These are phyloP conservation scores for Aspergillus carlsbadensis DNA, from an alignment of 495 filamentous ascomycete species.

Conservation along the genomic window DNA sequence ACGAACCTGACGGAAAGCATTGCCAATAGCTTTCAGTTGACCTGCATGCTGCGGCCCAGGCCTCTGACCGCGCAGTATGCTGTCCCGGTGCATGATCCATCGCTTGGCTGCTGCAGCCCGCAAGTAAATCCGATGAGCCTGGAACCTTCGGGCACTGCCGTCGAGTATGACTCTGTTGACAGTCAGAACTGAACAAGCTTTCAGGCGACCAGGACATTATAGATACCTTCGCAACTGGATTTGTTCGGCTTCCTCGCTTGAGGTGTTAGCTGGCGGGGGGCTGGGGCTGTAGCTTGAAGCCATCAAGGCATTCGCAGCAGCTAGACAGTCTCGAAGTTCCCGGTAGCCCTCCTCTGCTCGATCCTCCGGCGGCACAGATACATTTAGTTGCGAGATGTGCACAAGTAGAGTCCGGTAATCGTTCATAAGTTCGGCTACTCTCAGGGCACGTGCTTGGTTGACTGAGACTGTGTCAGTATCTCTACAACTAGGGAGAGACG, in stretches of 20 bases:
- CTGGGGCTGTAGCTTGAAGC: constrained; percentile 64
- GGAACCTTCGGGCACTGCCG: constrained; percentile 74
- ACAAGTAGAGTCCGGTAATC: constrained; percentile 83
- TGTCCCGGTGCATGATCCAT: constrained; percentile 74
- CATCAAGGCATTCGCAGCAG: constrained; percentile 74
- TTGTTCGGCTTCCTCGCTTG: constrained; percentile 68
- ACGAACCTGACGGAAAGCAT: constrained; percentile 62
- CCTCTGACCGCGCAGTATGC: constrained; percentile 62
- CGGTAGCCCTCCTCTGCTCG: constrained; percentile 78
- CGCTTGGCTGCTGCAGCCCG: constrained; percentile 72
- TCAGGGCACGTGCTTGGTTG: constrained; percentile 77
- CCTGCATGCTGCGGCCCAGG: constrained; percentile 56
- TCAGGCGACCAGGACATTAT: constrained; percentile 16
- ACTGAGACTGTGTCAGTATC: constrained; percentile 47
- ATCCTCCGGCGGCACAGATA: constrained; percentile 58
- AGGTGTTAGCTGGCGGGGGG: constrained; percentile 47
- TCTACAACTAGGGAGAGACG: background rate
- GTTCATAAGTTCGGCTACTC: constrained; percentile 79
- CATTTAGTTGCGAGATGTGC: constrained; percentile 71
- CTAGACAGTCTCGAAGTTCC: constrained; percentile 69
- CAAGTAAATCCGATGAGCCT: constrained; percentile 81
- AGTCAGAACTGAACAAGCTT: background rate
- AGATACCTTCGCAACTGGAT: constrained; percentile 70
- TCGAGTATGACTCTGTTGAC: constrained; percentile 72
- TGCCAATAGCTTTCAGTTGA: constrained; percentile 58